Evolutionary conservation across 2,329 filamentous ascomycete genomes (phyloP).

Genomic region (Apiospora phragmitis): DNA sequence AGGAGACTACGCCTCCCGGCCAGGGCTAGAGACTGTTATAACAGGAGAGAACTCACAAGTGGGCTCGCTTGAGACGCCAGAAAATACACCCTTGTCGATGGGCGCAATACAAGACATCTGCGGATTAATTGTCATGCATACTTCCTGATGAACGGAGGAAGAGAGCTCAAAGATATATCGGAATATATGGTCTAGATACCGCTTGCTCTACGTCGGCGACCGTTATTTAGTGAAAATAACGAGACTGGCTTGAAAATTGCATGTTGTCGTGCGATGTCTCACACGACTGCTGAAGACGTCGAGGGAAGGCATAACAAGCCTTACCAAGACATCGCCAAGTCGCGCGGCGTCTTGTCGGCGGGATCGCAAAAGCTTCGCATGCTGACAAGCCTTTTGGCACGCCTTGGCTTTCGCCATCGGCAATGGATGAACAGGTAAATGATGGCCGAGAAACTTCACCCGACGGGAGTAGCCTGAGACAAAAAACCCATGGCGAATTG

Average conservation of each 20-base stretch:
- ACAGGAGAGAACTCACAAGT: background rate
- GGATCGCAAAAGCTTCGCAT: conserved; percentile 2
- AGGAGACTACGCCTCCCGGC: background rate
- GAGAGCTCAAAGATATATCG: background rate
- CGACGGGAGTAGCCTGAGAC: background rate
- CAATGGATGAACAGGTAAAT: background rate
- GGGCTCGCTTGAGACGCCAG: background rate
- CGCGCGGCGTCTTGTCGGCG: background rate
- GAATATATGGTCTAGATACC: background rate
- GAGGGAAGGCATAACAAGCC: background rate
- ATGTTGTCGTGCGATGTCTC: background rate
- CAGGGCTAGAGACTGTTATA: background rate
- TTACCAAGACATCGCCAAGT: background rate
- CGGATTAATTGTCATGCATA: background rate
- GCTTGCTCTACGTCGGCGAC: no score
- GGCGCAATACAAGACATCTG: background rate
- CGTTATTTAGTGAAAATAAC: background rate
- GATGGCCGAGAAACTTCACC: background rate
- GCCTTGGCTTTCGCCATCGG: background rate
- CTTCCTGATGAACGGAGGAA: background rate
- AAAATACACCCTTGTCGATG: background rate
- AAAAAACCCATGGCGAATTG: background rate
- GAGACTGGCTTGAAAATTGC: background rate
- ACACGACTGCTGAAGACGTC: background rate
- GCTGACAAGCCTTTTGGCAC: background rate